A percentile compares a stretch with the other conserved stretches of the same genome.
Conservation (phyloP, 2,329 filamentous ascomycete species). For the Uncinocarpus reesii region DNA sequence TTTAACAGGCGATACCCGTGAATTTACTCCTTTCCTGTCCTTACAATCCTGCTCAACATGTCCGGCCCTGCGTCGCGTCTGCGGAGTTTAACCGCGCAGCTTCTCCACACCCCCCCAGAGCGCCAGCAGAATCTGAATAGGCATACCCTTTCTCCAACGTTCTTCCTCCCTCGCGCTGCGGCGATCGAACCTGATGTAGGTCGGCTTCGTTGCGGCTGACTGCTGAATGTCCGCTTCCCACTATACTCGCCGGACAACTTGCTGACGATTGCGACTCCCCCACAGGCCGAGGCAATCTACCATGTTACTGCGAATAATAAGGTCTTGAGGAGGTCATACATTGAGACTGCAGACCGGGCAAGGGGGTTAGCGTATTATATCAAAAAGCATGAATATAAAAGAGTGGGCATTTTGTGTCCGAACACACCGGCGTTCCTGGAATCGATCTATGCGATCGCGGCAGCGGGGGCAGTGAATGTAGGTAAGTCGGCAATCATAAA, state of each 20-base stretch:
- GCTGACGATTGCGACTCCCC: not conserved
- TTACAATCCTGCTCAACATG: slow-evolving; percentile 17
- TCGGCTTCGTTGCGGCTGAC: slow-evolving; percentile 4
- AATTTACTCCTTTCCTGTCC: not conserved
- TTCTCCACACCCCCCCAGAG: slow-evolving; percentile 18
- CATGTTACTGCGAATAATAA: slow-evolving; percentile 72
- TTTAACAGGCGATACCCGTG: not conserved
- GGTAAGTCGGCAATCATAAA: too few species aligned
- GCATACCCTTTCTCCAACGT: slow-evolving; percentile 66
- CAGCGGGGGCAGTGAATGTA: slow-evolving; percentile 68
- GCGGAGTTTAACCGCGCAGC: slow-evolving; percentile 25
- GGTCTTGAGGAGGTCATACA: slow-evolving; percentile 65
- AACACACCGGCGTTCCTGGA: slow-evolving; percentile 95
- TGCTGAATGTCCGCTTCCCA: too few species aligned
- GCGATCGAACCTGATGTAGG: slow-evolving; percentile 68
- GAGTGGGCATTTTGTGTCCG: slow-evolving; percentile 75
- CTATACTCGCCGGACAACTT: too few species aligned
- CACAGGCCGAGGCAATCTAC: slow-evolving; percentile 64
- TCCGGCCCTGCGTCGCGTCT: slow-evolving; percentile 23
- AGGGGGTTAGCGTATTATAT: slow-evolving; percentile 82
- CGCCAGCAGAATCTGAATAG: slow-evolving; percentile 31
- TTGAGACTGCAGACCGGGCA: slow-evolving; percentile 73
- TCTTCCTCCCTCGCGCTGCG: slow-evolving; percentile 76
- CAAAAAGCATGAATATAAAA: slow-evolving; percentile 58
- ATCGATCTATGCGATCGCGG: slow-evolving; percentile 75